Percentiles rank a stretch among this genome's conserved stretches.
Conservation (phyloP, 768 basidiomycete genomes). For the Kwoniella shandongensis region DNA sequence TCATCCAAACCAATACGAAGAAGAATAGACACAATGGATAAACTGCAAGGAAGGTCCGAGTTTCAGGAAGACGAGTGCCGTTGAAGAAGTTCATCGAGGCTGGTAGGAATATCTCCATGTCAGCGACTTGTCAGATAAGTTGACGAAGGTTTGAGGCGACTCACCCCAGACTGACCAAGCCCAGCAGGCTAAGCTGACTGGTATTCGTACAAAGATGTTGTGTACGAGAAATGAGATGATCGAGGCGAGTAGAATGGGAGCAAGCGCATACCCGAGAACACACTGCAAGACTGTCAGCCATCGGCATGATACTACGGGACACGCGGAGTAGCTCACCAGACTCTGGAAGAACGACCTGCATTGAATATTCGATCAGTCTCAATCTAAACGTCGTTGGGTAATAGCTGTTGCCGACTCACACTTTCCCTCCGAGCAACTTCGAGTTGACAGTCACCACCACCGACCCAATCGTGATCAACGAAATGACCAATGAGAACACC, state of each 20-base stretch:
- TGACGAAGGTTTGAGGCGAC: too few relatives aligned
- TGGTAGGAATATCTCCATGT: slow-evolving; percentile 54
- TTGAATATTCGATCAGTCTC: neutral
- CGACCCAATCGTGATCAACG: slow-evolving; percentile 86
- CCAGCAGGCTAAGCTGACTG: slow-evolving; percentile 81
- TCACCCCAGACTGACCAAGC: slow-evolving; percentile 97
- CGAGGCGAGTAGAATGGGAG: slow-evolving; percentile 87
- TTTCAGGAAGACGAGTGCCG: slow-evolving; percentile 88
- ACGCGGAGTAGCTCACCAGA: slow-evolving; percentile 53
- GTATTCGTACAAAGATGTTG: slow-evolving; percentile 79
- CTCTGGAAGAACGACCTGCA: slow-evolving; percentile 93
- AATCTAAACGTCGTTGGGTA: neutral
- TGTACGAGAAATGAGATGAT: slow-evolving; percentile 76
- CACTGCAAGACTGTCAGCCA: slow-evolving; percentile 56
- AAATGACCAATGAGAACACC: slow-evolving; percentile 91
- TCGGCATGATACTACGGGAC: neutral
- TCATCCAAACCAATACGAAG: slow-evolving; percentile 96
- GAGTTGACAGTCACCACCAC: slow-evolving; percentile 92
- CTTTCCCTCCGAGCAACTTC: slow-evolving; percentile 62
- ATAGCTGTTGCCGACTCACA: slow-evolving; percentile 39
- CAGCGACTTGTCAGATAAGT: too few relatives aligned
- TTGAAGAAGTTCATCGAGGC: slow-evolving; percentile 94
- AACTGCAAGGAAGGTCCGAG: slow-evolving; percentile 85
- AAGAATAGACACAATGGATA: slow-evolving; percentile 94
- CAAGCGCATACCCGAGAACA: slow-evolving; percentile 91